Evolutionary conservation across 2,329 filamentous ascomycete genomes (phyloP), one percentile per base, ranked within the genome.

Genomic region (Zarea fungicola): DNA sequence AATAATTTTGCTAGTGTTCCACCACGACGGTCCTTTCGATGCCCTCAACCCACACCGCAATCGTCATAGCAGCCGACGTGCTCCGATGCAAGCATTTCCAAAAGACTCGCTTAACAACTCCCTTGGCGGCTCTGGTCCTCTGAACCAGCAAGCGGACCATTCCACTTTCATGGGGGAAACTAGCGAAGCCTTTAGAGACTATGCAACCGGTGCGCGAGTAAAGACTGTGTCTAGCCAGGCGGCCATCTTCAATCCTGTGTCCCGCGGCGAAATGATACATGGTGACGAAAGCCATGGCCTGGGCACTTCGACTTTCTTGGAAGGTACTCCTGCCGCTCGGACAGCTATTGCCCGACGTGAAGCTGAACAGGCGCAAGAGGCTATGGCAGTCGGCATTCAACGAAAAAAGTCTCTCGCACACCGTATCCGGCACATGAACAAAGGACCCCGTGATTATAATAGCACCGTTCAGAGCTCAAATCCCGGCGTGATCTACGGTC

Each of bases 21-120:
- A 99, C 61, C 93, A 99, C 62, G 93, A 97, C 61, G 93, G 93
- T 1, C 93, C 93, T 5, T 99, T 96, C 60, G 93, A 99, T 67
- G 93, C 93, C 18, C 88, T 93, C 65, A 95, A 96, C 66, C 90
- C 93, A 5, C 87, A 95, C 65, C 88, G 93, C 55, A 99, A 97
- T 67, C 84, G 88, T 50, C 87, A 87, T 62, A 88, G 84, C 59
- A 84, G 85, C 60, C 82, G 84, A 52, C 83, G 87, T 48, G 90
- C 93, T 6, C 93, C 93, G 1, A 96, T 99, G 89, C 85, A 95
- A 65, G 93, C 93, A 2, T 99, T 97, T 68, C 89, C 93, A 19
- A 88, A 89, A 60, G 89, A 87, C 59, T 96, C 90, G 1, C 79
- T 87, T 52, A 99, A 99, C 74, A 97, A 96, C 74, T 84, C 85